A percentile compares a stretch with the other conserved stretches of the same genome.
These are phyloP conservation scores for Abelmoschus esculentus DNA, from an alignment of 345 rosid genomes.

Conservation along the genomic window DNA sequence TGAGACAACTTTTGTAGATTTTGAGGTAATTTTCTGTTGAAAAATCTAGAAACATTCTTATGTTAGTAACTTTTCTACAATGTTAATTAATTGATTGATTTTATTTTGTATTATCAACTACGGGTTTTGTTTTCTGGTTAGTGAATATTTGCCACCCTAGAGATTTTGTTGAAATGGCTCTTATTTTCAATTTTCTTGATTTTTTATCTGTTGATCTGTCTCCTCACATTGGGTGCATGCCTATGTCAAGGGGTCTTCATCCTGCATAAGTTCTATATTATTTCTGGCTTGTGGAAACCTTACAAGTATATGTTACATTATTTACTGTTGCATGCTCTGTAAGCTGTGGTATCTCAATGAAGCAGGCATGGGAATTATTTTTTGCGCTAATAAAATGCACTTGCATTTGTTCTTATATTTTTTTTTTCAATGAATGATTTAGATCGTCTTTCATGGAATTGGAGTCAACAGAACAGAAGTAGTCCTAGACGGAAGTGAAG, in stretches of 20 bases:
- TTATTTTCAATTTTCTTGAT: background rate
- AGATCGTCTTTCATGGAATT: slow-evolving; percentile 90
- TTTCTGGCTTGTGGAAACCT: background rate
- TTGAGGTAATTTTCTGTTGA: slow-evolving; percentile 55
- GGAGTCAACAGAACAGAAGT: slow-evolving; percentile 63
- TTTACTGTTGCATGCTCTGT: background rate
- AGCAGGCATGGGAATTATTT: background rate
- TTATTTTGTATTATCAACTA: background rate
- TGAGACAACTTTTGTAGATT: slow-evolving; percentile 69
- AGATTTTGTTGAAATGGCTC: too few relatives aligned
- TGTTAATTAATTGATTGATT: background rate
- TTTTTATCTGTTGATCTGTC: background rate
- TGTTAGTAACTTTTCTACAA: background rate
- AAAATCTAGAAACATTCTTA: background rate
- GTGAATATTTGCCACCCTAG: background rate
- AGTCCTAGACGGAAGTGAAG: slow-evolving; percentile 92
- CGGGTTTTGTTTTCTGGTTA: background rate
- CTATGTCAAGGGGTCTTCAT: background rate
- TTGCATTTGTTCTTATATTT: slow-evolving; percentile 3
- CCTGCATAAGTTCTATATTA: background rate
- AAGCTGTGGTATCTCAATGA: background rate
- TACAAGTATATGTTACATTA: background rate
- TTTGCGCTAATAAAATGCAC: background rate
- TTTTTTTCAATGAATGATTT: slow-evolving; percentile 5
- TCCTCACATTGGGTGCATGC: background rate